These are phyloP conservation scores for Punica granatum DNA, from an alignment of 345 rosid genomes.

Conservation along the genomic window DNA sequence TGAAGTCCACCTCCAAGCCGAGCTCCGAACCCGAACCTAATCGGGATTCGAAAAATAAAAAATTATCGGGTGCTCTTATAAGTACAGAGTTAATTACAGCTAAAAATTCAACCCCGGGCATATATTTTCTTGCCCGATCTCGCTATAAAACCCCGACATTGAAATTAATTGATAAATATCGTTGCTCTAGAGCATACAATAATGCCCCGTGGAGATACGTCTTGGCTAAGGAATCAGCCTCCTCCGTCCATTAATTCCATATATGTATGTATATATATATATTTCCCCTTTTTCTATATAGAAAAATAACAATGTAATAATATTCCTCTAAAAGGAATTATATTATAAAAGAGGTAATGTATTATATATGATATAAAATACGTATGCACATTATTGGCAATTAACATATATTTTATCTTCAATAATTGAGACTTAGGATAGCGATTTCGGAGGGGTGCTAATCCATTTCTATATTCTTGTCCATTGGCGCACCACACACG, in stretches of 20 bases:
- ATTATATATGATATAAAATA: background rate
- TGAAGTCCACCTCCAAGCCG: slow-evolving; percentile 12
- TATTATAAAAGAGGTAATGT: background rate
- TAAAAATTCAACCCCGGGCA: background rate
- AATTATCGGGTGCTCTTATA: background rate
- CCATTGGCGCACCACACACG: slow-evolving; percentile 1
- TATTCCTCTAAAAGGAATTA: background rate
- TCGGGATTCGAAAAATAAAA: background rate
- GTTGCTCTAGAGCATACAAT: background rate
- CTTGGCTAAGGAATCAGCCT: background rate
- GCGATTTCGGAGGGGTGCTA: background rate
- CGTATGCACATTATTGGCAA: background rate
- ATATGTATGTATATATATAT: too few relatives aligned
- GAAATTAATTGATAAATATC: too few relatives aligned
- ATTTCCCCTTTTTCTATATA: background rate
- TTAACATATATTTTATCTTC: background rate
- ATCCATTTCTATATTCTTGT: background rate
- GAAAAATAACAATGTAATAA: background rate
- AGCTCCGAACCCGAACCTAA: slow-evolving; percentile 8
- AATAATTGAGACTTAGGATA: background rate
- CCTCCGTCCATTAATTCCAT: background rate
- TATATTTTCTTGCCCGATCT: background rate
- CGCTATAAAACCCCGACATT: too few relatives aligned
- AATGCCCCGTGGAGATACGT: background rate
- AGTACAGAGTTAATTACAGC: background rate